Percentiles rank a stretch among this genome's conserved stretches.
phyloP scores from a whole-genome alignment of 2,329 filamentous ascomycete species.

The Westerdykella ornata region DNA sequence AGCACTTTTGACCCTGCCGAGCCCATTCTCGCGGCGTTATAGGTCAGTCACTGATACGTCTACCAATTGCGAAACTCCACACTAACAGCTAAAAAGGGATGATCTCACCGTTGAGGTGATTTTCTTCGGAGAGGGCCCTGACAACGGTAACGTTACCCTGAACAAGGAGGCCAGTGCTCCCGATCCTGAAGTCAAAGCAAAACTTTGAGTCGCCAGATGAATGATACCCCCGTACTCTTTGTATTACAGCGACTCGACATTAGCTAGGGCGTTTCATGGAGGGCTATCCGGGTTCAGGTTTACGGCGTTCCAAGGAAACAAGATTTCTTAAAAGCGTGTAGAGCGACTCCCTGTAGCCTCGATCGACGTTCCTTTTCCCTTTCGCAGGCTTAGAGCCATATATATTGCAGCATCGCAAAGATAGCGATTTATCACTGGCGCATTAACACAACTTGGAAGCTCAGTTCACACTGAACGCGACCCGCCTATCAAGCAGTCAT shows the following conservation, averaged over 20 bases:
- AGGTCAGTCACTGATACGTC: conserved; percentile 52
- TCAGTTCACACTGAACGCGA: not conserved
- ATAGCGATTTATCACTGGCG: too few relatives aligned
- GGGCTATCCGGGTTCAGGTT: too few relatives aligned
- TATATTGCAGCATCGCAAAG: too few relatives aligned
- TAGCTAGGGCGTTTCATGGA: too few relatives aligned
- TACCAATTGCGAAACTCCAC: not conserved
- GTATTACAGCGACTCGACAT: too few relatives aligned
- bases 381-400: too few relatives aligned
- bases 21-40: conserved; percentile 85
- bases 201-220: not conserved
- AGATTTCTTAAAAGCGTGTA: too few relatives aligned
- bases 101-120: conserved; percentile 97
- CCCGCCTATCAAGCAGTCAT: too few relatives aligned
- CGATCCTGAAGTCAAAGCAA: conserved; percentile 32
- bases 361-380: too few relatives aligned
- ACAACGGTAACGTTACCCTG: conserved; percentile 69
- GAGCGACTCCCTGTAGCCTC: too few relatives aligned
- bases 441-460: not conserved
- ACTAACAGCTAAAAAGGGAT: conserved; percentile 53
- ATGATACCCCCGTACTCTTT: not conserved
- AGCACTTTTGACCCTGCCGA: conserved; percentile 81
- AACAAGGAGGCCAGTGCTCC: conserved; percentile 80
- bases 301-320: too few relatives aligned
- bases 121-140: conserved; percentile 81